Evolutionary conservation across 2,329 filamentous ascomycete genomes (phyloP).

Genomic region (Cladosporium austrohemisphaericum): DNA sequence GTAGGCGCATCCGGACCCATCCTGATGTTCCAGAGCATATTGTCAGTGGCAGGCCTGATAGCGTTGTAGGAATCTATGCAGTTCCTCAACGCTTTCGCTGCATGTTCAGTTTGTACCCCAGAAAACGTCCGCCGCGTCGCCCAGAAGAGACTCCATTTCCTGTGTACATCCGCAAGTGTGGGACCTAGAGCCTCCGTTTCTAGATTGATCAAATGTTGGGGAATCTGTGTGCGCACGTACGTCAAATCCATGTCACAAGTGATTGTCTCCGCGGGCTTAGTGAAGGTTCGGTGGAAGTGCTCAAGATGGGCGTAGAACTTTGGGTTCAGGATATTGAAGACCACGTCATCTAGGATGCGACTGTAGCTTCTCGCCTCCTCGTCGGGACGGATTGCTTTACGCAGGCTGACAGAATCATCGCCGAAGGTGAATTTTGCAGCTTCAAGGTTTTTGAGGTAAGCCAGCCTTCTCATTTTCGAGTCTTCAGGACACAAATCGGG

Average conservation of each 20-base stretch:
- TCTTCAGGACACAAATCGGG: constrained; percentile 36
- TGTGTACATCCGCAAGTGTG: background rate
- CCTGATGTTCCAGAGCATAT: background rate
- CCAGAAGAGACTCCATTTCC: background rate
- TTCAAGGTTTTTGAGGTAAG: constrained; percentile 30
- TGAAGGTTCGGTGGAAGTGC: constrained; percentile 10
- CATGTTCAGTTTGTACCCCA: too few relatives aligned
- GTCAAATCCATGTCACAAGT: background rate
- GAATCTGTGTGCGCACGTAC: too few relatives aligned
- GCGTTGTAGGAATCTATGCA: background rate
- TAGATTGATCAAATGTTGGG: too few relatives aligned
- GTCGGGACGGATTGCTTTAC: background rate
- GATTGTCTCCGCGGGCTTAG: background rate
- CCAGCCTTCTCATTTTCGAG: constrained; percentile 43
- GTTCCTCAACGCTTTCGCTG: background rate
- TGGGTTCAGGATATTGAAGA: constrained; percentile 26
- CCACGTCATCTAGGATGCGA: constrained; percentile 61
- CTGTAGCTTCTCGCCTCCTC: constrained; percentile 17
- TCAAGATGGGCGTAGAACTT: constrained; percentile 19
- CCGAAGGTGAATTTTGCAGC: constrained; percentile 14
- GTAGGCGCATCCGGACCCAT: background rate
- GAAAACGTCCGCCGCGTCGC: background rate
- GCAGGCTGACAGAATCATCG: background rate
- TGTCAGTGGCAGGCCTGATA: background rate
- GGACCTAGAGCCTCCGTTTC: too few relatives aligned